Base-by-base conservation (phyloP, 176 grass and related monocot species). In the Cocos nucifera region DNA sequence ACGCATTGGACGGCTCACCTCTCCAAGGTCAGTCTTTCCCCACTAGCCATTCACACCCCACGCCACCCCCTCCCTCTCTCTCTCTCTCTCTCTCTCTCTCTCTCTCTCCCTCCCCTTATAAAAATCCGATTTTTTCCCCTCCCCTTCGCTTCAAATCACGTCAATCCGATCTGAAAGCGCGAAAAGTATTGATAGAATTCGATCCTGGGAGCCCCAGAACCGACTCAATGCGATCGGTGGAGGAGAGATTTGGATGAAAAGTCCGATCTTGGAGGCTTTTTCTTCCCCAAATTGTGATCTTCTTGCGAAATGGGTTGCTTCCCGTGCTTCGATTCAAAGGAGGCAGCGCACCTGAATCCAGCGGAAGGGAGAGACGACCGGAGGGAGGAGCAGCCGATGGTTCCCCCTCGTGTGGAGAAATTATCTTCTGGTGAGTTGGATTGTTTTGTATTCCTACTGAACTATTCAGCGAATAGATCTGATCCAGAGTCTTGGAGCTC, bases 311-410 rank as follows among this genome's bases (percentile, higher is more conserved):
- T 92, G 88, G 80, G 80, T 78, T 92, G 83, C 56, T 92, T 92
- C 65, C 75, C 80, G 71, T 92, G 88, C 75, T 92, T 92, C 54
- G 88, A 86, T 56, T 72, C 79, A 2, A 77, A 64, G 12, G 88
- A 92, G 28, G 74, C 49, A 53, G 80, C 70, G 72, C 83, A 86
- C 62, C 73, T 92, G 22, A 87, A 57, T 73, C 62, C 57, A 8
- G 67, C 28, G 49, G 55, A 54, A 15, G 73, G 53, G 6, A 69
- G 39, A 26, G 62, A 69, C 53, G 44, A 49, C 12, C 67, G 60
- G 63, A 58, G 53, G 53, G 77, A 77, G 58, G 77, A 92, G 49
- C 83, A 22, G 48, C 79, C 83, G 20, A 92, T 92, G 88, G 69
- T 65, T 21, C 73, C 83, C 16, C 83, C 88, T 68, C 73, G 73